These are phyloP conservation scores for Niebla homalea DNA, from an alignment of 495 filamentous ascomycete species.

Conservation along the genomic window DNA sequence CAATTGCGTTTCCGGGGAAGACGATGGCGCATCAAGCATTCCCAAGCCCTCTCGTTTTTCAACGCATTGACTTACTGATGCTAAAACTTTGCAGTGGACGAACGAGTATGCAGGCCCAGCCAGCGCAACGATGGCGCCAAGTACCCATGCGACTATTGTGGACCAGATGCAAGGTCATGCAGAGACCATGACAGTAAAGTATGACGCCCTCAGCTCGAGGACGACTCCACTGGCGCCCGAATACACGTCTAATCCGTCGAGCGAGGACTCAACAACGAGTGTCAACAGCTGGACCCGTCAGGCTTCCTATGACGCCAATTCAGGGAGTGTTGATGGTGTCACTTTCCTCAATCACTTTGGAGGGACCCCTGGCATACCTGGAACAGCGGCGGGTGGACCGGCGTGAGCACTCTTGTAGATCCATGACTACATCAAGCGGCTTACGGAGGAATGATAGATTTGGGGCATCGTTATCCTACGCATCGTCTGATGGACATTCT, in stretches of 20 bases:
- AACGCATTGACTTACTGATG: too few relatives aligned
- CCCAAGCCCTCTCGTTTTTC: too few relatives aligned
- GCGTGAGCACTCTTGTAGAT: slow-evolving; percentile 7
- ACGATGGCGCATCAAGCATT: too few relatives aligned
- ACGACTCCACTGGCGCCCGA: not conserved
- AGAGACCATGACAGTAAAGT: not conserved
- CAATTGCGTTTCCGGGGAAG: too few relatives aligned
- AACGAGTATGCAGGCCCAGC: slow-evolving; percentile 44
- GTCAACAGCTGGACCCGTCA: slow-evolving; percentile 25
- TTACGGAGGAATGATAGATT: slow-evolving; percentile 27
- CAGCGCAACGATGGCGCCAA: slow-evolving; percentile 11
- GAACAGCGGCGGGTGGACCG: slow-evolving; percentile 16
- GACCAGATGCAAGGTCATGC: not conserved
- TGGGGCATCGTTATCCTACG: slow-evolving; percentile 51
- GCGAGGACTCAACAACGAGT: not conserved
- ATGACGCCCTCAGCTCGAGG: not conserved
- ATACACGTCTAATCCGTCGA: not conserved
- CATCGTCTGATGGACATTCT: slow-evolving; percentile 34
- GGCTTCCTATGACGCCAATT: slow-evolving; percentile 44
- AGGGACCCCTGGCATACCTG: slow-evolving; percentile 8
- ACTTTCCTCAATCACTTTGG: slow-evolving; percentile 55
- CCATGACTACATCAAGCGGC: too few relatives aligned
- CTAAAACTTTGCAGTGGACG: slow-evolving; percentile 10
- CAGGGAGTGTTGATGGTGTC: slow-evolving; percentile 38
- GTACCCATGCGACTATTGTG: not conserved